Conservation (phyloP, 176 grass and related monocot genomes). For the Oryza glaberrima region DNA sequence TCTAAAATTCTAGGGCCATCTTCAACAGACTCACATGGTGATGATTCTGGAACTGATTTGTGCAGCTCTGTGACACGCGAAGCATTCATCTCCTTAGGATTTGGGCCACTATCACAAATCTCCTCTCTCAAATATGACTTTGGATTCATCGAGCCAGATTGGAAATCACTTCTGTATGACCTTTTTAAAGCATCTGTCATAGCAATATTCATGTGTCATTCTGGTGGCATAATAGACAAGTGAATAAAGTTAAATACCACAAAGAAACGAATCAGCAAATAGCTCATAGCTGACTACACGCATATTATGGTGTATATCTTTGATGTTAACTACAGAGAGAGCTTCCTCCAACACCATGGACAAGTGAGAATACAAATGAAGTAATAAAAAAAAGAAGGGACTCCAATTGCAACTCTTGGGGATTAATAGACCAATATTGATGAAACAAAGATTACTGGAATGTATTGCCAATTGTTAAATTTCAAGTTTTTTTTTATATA, state of each 20-base stretch:
- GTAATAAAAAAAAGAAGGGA: neutral
- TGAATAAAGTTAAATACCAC: conserved; percentile 11
- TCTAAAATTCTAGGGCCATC: conserved; percentile 40
- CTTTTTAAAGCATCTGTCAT: conserved; percentile 1
- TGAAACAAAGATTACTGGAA: neutral
- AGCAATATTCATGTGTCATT: conserved; percentile 19
- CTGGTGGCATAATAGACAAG: conserved; percentile 27
- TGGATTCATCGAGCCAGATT: conserved; percentile 9
- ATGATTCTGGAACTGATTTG: conserved; percentile 34
- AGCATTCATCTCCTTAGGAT: conserved; percentile 33
- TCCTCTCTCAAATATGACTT: conserved; percentile 47
- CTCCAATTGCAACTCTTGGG: neutral
- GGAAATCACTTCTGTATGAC: conserved; percentile 5
- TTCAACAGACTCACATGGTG: conserved; percentile 53
- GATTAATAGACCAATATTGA: neutral
- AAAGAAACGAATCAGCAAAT: conserved; percentile 17
- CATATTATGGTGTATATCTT: conserved; percentile 13
- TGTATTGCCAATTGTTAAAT: neutral
- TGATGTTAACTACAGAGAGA: conserved; percentile 12
- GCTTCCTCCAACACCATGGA: conserved; percentile 4
- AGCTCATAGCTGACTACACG: conserved; percentile 5
- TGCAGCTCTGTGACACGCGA: conserved; percentile 11
- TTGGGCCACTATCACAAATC: conserved; percentile 51
- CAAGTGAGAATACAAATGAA: conserved; percentile 22
- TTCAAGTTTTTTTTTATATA: neutral